Evolutionary conservation across 352 stramenopile species (phyloP).

Genomic region (Phytophthora hibernalis): DNA sequence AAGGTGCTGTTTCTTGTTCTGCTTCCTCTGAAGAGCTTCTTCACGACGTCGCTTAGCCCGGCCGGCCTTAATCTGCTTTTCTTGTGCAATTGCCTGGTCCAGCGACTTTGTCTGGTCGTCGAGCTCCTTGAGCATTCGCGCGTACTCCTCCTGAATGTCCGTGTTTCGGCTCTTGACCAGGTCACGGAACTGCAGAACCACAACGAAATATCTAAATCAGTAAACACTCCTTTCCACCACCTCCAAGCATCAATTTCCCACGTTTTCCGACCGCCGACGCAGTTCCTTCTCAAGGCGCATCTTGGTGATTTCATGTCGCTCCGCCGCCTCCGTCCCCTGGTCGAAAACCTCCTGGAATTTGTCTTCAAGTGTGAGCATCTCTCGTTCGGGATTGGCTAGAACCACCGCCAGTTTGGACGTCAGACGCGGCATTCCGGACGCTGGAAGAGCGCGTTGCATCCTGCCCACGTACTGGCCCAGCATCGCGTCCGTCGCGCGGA

Average conservation of each 20-base stretch:
- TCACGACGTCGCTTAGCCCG: constrained; percentile 45
- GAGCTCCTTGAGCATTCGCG: constrained; percentile 75
- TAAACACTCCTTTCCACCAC: not conserved
- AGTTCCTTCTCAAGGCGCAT: constrained; percentile 72
- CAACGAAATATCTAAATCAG: no score
- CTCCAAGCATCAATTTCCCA: constrained; percentile 5
- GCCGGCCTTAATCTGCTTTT: constrained; percentile 30
- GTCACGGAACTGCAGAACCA: constrained; percentile 54
- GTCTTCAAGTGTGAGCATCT: constrained; percentile 46
- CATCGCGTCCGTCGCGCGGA: constrained; percentile 63
- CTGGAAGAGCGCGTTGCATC: constrained; percentile 51
- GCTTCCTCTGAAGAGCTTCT: constrained; percentile 33
- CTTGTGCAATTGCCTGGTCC: constrained; percentile 57
- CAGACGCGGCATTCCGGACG: constrained; percentile 57
- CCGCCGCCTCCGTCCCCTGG: constrained; percentile 61
- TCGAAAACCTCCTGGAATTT: constrained; percentile 68
- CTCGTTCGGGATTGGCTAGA: constrained; percentile 39
- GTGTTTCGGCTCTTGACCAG: constrained; percentile 75
- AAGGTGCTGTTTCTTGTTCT: constrained; percentile 42
- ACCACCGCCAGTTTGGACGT: constrained; percentile 72
- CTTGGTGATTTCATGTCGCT: constrained; percentile 75
- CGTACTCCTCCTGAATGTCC: constrained; percentile 80
- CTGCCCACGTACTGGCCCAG: constrained; percentile 47
- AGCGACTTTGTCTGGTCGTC: constrained; percentile 69
- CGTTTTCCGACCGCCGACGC: constrained; percentile 54